phyloP scores from a whole-genome alignment of 2,329 filamentous ascomycete species.

The Calonectria crousiana region DNA sequence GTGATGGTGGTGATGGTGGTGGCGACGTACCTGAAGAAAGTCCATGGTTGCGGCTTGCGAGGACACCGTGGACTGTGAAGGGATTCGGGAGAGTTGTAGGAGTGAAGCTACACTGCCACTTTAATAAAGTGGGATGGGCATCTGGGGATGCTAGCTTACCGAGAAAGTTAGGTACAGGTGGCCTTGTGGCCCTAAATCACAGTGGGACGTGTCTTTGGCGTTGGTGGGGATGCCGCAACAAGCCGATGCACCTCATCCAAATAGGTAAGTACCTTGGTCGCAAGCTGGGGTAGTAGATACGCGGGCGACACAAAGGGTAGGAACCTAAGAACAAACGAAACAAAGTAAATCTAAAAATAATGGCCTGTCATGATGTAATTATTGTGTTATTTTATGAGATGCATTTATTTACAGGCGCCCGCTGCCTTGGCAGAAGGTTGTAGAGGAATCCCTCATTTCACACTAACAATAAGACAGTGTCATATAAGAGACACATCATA shows the following conservation, averaged over 20 bases:
- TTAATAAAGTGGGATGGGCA: conserved; percentile 28
- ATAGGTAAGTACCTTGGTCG: background rate
- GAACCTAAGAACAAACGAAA: background rate
- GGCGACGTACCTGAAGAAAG: conserved; percentile 57
- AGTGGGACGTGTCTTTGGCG: conserved; percentile 23
- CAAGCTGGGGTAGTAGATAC: background rate
- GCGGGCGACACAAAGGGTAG: background rate
- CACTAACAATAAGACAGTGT: too few relatives aligned
- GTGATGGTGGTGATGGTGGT: background rate
- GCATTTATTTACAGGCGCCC: background rate
- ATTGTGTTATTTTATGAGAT: background rate
- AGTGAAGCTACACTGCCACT: conserved; percentile 31
- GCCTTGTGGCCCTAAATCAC: conserved; percentile 30
- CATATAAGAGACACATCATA: background rate
- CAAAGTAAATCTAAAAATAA: too few relatives aligned
- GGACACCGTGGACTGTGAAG: conserved; percentile 32
- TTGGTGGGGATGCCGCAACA: conserved; percentile 34
- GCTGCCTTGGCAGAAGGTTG: background rate
- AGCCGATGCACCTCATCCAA: conserved; percentile 29
- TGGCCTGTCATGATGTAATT: too few relatives aligned
- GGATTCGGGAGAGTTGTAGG: conserved; percentile 31
- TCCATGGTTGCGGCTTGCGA: conserved; percentile 54
- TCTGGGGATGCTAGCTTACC: conserved; percentile 9
- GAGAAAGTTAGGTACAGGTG: conserved; percentile 37
- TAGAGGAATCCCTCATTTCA: background rate